Evolutionary conservation across 352 stramenopile species (phyloP), one percentile per base, ranked within the genome.

Genomic region (Peronosclerospora sorghi): DNA sequence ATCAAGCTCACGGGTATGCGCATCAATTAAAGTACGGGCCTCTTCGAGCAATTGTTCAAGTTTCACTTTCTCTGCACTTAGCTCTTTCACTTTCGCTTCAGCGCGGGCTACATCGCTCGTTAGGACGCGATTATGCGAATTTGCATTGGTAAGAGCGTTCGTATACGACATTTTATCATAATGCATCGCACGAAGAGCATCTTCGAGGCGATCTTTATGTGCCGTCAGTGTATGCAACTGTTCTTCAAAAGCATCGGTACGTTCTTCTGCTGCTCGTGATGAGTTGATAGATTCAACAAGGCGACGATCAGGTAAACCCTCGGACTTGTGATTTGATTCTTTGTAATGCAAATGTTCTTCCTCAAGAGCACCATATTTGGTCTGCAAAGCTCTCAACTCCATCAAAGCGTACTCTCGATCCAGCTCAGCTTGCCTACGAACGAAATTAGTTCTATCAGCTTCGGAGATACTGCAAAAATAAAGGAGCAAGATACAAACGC

Each of bases 121-220:
- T 0, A 88, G 59, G 12, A 79, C 70, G 17, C 72, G 68, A 38
- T 84, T 86, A 35, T 91, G 78, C 13, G 78, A 84, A 35, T 86
- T 82, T 0, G 74, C 73, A 19, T 88, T 86, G 9, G 72, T 70
- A 4, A 91, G 39, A 0, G 75, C 72, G 34, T 88, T 86, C 23
- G 79, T 86, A 47, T 85, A 91, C 41, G 75, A 83, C 0, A 86
- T 68, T 32, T 88, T 91, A 46, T 91, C 79, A 56, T 91, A 87
- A 17, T 87, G 75, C 26, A 68, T 82, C 1, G 68, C 68, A 2
- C 73, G 73, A 26, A 87, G 62, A 4, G 79, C 68, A 32, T 88
- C 72, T 57, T 88, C 79, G 17, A 91, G 69, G 9, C 70, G 56
- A 23, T 76, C 59, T 43, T 79, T 80, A 44, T 85, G 72, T 4